Base-by-base conservation (phyloP, 176 grass and related monocot species). In the Oryza coarctata region DNA sequence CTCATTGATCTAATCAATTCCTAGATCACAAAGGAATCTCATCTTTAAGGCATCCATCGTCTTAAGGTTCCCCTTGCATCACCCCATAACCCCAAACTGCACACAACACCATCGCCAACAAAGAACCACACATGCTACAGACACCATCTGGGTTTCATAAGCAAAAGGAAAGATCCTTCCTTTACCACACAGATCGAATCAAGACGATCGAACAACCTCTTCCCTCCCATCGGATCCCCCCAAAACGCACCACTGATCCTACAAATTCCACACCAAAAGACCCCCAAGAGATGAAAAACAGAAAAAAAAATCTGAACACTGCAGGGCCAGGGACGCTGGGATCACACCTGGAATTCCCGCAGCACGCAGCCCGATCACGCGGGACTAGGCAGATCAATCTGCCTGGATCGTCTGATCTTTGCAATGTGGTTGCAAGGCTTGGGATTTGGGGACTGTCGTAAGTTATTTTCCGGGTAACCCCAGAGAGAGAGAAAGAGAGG, bases 261-360 rank as follows among this genome's bases (percentile, higher is more conserved):
- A 25, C 17, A 58, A 7, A 61, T 69, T 15, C 20, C 35, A 77
- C 34, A 2, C 65, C 3, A 63, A 55, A 78, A 78, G 1, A 27
- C 2, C 75, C 75, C 30, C 6, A 30, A 10, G 0, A 12, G 43
- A 68, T 12, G 30, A 14, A 31, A 33, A 80, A 47, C 17, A 60
- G 38, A 33, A 33, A 33, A 33, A 33, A 23, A 80, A 60, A 73
- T 71, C 23, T 71, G 63, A 61, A 70, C 0, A 58, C 31, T 52
- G 26, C 5, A 33, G 49, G 26, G 26, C 4, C 17, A 78, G 18
- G 18, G 50, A 70, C 45, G 74, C 50, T 17, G 27, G 20, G 45
- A 71, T 85, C 65, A 70, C 74, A 70, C 35, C 3, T 70, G 75
- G 52, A 63, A 69, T 58, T 68, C n/a, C 5, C 11, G 61, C 1